Percentiles rank a stretch among this genome's conserved stretches.
Evolutionary conservation across 2,329 filamentous ascomycete genomes (phyloP).

Genomic region (Nannizziopsis barbatae): DNA sequence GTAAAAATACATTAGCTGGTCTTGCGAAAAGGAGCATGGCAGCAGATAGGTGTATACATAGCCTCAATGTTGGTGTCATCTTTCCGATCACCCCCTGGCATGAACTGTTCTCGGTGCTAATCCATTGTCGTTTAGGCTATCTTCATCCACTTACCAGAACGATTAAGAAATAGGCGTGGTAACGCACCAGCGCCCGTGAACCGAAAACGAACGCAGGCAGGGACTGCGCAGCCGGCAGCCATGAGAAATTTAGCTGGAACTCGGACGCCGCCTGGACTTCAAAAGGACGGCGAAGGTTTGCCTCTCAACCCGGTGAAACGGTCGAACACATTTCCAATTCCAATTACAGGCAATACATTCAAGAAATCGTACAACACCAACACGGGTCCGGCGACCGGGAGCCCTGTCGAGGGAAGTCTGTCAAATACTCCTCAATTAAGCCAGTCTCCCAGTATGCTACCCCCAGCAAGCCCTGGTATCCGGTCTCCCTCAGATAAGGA

Average conservation of each 20-base stretch:
- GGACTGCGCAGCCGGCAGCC: slow-evolving; percentile 1
- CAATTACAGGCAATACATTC: slow-evolving; percentile 18
- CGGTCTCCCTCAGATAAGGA: slow-evolving; percentile 10
- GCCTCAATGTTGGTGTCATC: slow-evolving; percentile 54
- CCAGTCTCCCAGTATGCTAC: slow-evolving; percentile 6
- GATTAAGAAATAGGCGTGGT: slow-evolving; percentile 48
- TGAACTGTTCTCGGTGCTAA: neutral
- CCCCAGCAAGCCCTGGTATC: slow-evolving; percentile 8
- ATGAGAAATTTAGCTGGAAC: slow-evolving; percentile 14
- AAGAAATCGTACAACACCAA: slow-evolving; percentile 19
- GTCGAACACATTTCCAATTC: slow-evolving; percentile 33
- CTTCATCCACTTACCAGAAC: slow-evolving; percentile 72
- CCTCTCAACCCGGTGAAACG: slow-evolving; percentile 21
- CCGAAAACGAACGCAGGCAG: slow-evolving; percentile 36
- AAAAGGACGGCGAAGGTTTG: slow-evolving; percentile 13
- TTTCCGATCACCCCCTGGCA: neutral
- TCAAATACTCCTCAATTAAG: neutral
- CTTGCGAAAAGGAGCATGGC: slow-evolving; percentile 77
- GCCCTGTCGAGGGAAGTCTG: slow-evolving; percentile 25
- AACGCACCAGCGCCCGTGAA: slow-evolving; percentile 35
- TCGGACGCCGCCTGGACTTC: slow-evolving; percentile 17
- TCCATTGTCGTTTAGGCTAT: slow-evolving; percentile 46
- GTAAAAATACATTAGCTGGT: slow-evolving; percentile 67
- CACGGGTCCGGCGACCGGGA: slow-evolving; percentile 18
- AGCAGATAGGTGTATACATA: slow-evolving; percentile 71